A percentile compares a stretch with the other conserved stretches of the same genome.
Conservation (phyloP, 176 grass and related monocot genomes). For the Juncus effusus region DNA sequence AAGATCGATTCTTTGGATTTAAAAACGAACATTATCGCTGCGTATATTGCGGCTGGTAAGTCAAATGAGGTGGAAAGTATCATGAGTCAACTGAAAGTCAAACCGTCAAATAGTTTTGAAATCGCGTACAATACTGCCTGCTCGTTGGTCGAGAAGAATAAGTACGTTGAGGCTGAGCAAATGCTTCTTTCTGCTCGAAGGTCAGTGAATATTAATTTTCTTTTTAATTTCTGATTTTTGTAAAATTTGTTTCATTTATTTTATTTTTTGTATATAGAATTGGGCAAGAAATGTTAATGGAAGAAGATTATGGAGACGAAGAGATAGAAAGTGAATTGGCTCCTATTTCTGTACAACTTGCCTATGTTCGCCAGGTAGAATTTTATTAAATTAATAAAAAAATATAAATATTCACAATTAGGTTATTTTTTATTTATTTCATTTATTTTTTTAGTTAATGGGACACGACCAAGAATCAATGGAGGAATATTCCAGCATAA, state of each 20-base stretch:
- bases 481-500: constrained; percentile 57
- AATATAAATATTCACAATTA: not conserved
- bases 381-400: not conserved
- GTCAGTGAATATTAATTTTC: constrained; percentile 30
- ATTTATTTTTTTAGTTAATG: constrained; percentile 56
- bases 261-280: constrained; percentile 47
- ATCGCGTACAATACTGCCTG: constrained; percentile 92
- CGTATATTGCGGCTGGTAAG: constrained; percentile 71
- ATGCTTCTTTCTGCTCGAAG: constrained; percentile 78
- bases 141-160: constrained; percentile 81
- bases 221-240: not conserved
- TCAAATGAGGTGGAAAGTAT: constrained; percentile 66
- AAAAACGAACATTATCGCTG: constrained; percentile 81
- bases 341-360: constrained; percentile 75
- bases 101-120: constrained; percentile 75
- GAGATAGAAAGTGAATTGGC: constrained; percentile 78
- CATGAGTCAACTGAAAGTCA: constrained; percentile 67
- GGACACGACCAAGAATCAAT: constrained; percentile 75
- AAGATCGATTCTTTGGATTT: constrained; percentile 85
- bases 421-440: constrained; percentile 10
- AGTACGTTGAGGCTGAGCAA: constrained; percentile 76
- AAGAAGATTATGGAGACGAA: constrained; percentile 59
- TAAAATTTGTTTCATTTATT: constrained; percentile 1
- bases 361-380: constrained; percentile 77
- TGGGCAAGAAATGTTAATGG: constrained; percentile 78